Evolutionary conservation across 305 asterid genomes (phyloP).

Genomic region (Lippia alba): DNA sequence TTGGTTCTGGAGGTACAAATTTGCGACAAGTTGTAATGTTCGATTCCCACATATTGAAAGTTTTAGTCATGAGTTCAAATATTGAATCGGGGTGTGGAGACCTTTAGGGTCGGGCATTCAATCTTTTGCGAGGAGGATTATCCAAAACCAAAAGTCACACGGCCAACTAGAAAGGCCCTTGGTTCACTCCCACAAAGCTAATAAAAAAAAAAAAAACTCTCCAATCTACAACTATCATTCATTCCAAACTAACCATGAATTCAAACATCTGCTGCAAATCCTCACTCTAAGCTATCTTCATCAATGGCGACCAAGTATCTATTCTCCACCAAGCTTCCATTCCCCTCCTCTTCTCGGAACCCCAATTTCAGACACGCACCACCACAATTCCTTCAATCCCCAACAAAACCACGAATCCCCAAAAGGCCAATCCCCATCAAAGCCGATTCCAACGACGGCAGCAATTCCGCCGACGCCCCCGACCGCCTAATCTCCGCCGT

Average conservation of each 20-base stretch:
- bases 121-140: too few relatives aligned
- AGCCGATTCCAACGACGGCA: conserved; percentile 51
- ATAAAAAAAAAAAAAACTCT: conserved; percentile 29
- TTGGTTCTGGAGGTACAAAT: too few relatives aligned
- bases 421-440: conserved; percentile 39
- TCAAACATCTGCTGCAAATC: conserved; percentile 35
- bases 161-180: conserved; percentile 26
- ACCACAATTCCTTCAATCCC: conserved; percentile 28
- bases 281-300: conserved; percentile 20
- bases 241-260: conserved; percentile 2
- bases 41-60: too few relatives aligned
- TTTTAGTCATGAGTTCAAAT: too few relatives aligned
- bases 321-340: conserved; percentile 37
- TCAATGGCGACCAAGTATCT: conserved; percentile 61
- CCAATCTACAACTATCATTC: conserved; percentile 28
- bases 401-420: conserved; percentile 21
- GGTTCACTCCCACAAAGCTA: not conserved
- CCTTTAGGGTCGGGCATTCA: too few relatives aligned
- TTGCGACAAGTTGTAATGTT: too few relatives aligned
- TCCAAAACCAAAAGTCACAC: not conserved
- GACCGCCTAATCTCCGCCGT: conserved; percentile 93
- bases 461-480: conserved; percentile 70
- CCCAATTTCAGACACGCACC: conserved; percentile 17
- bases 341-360: conserved; percentile 33
- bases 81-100: too few relatives aligned